Evolutionary conservation across 441 rosid genomes (phyloP), one percentile per base, ranked within the genome.

Genomic region (Lepidium campestre): DNA sequence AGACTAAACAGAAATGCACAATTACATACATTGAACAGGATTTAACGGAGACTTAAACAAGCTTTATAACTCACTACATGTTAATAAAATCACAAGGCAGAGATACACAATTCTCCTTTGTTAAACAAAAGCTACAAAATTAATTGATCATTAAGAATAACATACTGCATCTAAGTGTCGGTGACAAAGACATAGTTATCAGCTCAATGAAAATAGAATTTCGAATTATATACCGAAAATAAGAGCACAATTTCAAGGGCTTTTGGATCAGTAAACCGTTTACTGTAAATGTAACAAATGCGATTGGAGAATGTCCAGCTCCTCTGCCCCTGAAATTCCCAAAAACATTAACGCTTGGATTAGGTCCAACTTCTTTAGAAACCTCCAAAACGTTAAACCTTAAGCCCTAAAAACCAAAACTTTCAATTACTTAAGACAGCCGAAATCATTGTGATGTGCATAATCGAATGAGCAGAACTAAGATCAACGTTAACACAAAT

Each of bases 201-300:
- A 35, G 27, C 48, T 32, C 57, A 48, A 48, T 7, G 47, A 35
- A 63, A 50, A 61, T 6, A 57, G 20, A 15, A 14, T 14, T 42
- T 42, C 11, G 3, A 14, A 12, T 22, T 4, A 79, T 83, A 7
- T 61, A 91, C 99, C 82, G 96, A 91, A 76, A 93, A 81, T 45
- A 91, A 78, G 71, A 93, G 79, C 0, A 97, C 97, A 22, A 93
- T 93, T 85, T 93, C 96, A 46, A 93, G 88, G 23, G 99, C 96
- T 77, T 86, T 86, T 0, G 96, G 80, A 39, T 93, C 96, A 68
- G 76, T 82, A 83, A 93, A 93, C 10, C n/a, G n/a, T n/a, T n/a
- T n/a, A n/a, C n/a, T n/a, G n/a, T n/a, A n/a, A n/a, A n/a, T n/a
- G 96, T 89, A 45, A 93, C 99, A 80, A 76, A 91, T 4, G 91